Percentiles rank a stretch among this genome's conserved stretches.
Conservation (phyloP, 2,329 filamentous ascomycete genomes). For the Colletotrichum echinochloae region DNA sequence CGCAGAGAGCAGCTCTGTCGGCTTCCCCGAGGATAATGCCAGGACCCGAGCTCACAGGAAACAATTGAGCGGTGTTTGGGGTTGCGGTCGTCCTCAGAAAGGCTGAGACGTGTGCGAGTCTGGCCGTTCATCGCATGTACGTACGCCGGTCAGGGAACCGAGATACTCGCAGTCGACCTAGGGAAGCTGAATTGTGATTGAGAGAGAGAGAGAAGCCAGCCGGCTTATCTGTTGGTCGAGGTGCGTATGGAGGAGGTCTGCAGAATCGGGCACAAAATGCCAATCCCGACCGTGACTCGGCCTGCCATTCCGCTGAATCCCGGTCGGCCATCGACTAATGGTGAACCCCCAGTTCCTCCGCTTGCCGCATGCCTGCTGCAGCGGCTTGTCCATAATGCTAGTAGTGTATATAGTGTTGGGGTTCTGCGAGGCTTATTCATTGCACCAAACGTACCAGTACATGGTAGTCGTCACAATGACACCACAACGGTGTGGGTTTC, state of each 20-base stretch:
- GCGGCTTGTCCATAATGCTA: too few species aligned
- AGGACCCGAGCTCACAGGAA: too few species aligned
- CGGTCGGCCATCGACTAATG: background rate
- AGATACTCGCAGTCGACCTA: constrained; percentile 23
- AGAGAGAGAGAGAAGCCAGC: background rate
- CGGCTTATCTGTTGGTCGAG: background rate
- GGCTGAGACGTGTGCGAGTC: background rate
- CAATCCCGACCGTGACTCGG: background rate
- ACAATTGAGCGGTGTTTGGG: too few species aligned
- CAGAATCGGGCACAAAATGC: background rate
- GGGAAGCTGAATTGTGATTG: background rate
- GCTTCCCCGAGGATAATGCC: constrained; percentile 2
- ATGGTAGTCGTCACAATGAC: background rate
- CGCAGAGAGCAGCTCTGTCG: background rate
- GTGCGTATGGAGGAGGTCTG: background rate
- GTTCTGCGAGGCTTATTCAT: background rate
- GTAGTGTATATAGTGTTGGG: too few species aligned
- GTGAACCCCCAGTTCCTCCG: background rate
- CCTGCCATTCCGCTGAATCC: background rate
- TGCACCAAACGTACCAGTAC: background rate
- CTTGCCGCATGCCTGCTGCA: too few species aligned
- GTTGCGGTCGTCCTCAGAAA: background rate
- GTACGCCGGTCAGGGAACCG: constrained; percentile 9
- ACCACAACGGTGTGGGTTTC: background rate
- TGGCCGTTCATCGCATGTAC: constrained; percentile 11